Conservation (phyloP, 441 rosid genomes). For the Flueggea neowawraea region DNA sequence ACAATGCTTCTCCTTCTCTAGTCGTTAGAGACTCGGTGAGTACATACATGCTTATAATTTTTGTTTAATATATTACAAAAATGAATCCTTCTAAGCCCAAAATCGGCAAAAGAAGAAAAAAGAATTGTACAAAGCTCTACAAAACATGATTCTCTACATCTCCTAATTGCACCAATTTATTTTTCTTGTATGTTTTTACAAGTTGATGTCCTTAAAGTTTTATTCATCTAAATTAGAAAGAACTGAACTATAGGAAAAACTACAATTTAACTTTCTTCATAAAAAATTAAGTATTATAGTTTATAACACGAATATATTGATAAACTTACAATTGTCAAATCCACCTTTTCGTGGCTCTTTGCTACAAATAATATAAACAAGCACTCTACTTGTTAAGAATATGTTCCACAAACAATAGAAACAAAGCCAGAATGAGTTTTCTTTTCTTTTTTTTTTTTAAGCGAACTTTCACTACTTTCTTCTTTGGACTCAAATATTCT, state of each 20-base stretch:
- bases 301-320: too few relatives aligned
- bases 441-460: not conserved
- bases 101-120: too few relatives aligned
- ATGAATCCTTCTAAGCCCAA: too few relatives aligned
- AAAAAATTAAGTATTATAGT: too few relatives aligned
- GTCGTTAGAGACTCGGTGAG: constrained; percentile 81
- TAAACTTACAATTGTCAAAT: not conserved
- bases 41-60: not conserved
- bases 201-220: too few relatives aligned
- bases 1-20: constrained; percentile 54
- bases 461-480: constrained; percentile 8
- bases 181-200: too few relatives aligned
- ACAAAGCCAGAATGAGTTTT: not conserved
- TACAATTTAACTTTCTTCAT: too few relatives aligned
- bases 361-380: not conserved
- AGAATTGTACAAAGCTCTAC: too few relatives aligned
- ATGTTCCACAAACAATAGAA: constrained; percentile 5
- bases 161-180: not conserved
- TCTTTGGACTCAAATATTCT: constrained; percentile 1
- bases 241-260: too few relatives aligned
- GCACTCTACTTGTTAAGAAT: constrained; percentile 1
- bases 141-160: not conserved
- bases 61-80: too few relatives aligned
- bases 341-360: not conserved
- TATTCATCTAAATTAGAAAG: too few relatives aligned